Evolutionary conservation across 2,329 filamentous ascomycete genomes (phyloP).

Genomic region (Aspergillus phoenicis): DNA sequence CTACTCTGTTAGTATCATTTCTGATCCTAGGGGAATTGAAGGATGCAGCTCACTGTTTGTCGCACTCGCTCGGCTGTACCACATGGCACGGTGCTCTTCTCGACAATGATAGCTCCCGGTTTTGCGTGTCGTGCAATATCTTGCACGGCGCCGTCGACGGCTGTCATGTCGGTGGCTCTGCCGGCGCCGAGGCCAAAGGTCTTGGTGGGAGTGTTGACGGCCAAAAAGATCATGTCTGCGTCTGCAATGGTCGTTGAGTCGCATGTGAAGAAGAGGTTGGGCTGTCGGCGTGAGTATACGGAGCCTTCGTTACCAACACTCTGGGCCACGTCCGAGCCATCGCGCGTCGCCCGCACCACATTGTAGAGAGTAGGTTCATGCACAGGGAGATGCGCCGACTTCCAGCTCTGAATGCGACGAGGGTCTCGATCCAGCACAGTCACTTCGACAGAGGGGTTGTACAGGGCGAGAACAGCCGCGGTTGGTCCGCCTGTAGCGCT

Average conservation of each 20-base stretch:
- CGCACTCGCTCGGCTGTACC: slow-evolving; percentile 70
- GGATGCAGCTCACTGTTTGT: slow-evolving; percentile 58
- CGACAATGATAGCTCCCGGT: slow-evolving; percentile 71
- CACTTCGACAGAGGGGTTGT: slow-evolving; percentile 70
- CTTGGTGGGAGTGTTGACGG: slow-evolving; percentile 81
- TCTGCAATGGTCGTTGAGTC: slow-evolving; percentile 65
- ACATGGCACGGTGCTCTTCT: slow-evolving; percentile 80
- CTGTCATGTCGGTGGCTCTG: slow-evolving; percentile 70
- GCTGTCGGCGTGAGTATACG: slow-evolving; percentile 49
- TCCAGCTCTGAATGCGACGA: slow-evolving; percentile 70
- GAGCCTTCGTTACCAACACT: slow-evolving; percentile 18
- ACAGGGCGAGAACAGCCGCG: slow-evolving; percentile 71
- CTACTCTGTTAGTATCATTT: slow-evolving; percentile 8
- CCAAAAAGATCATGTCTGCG: slow-evolving; percentile 73
- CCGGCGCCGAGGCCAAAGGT: slow-evolving; percentile 69
- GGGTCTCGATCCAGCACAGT: slow-evolving; percentile 74
- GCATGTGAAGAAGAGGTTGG: slow-evolving; percentile 75
- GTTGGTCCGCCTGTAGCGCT: slow-evolving; percentile 66
- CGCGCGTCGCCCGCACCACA: slow-evolving; percentile 58
- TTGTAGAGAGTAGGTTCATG: slow-evolving; percentile 73
- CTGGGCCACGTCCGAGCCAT: slow-evolving; percentile 32
- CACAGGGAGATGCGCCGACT: slow-evolving; percentile 72
- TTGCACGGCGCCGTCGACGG: slow-evolving; percentile 69
- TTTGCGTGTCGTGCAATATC: slow-evolving; percentile 69
- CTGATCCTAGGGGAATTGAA: background rate